phyloP scores from a whole-genome alignment of 192 early-diverging fungal species.

The Rhizophagus clarus region DNA sequence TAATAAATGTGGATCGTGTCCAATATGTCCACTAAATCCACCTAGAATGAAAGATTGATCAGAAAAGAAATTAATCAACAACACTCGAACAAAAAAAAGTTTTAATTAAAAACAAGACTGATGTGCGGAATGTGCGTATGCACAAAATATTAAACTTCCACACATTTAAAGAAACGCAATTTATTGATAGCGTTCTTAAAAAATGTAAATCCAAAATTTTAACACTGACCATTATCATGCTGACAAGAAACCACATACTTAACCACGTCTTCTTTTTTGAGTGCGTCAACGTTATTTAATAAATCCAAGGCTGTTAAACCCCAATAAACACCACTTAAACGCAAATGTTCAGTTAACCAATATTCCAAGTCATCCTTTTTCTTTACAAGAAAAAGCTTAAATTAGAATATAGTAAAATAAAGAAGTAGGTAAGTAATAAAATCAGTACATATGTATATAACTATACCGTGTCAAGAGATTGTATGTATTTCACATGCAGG shows the following conservation, averaged over 20 bases:
- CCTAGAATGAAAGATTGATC: constrained; percentile 43
- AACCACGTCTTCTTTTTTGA: constrained; percentile 75
- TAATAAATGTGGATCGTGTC: constrained; percentile 89
- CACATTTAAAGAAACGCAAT: constrained; percentile 22
- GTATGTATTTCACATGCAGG: constrained; percentile 73
- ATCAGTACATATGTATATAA: background rate
- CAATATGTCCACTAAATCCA: constrained; percentile 86
- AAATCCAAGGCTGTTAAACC: constrained; percentile 82
- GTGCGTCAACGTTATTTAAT: constrained; percentile 61
- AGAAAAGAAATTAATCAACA: background rate
- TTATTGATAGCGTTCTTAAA: too few relatives aligned
- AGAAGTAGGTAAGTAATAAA: background rate
- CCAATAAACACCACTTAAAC: constrained; percentile 94
- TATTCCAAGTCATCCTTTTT: constrained; percentile 88
- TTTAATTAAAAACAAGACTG: background rate
- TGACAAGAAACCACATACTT: constrained; percentile 81
- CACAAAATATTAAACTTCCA: background rate
- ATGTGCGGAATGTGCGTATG: background rate
- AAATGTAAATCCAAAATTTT: too few relatives aligned
- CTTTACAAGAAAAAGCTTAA: constrained; percentile 38
- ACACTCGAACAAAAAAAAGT: background rate
- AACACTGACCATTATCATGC: constrained; percentile 57
- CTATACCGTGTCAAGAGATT: constrained; percentile 62
- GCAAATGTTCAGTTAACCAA: constrained; percentile 90
- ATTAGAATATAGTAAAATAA: too few relatives aligned